These are phyloP conservation scores for Trametes meyenii DNA, from an alignment of 768 basidiomycete genomes.

Conservation along the genomic window DNA sequence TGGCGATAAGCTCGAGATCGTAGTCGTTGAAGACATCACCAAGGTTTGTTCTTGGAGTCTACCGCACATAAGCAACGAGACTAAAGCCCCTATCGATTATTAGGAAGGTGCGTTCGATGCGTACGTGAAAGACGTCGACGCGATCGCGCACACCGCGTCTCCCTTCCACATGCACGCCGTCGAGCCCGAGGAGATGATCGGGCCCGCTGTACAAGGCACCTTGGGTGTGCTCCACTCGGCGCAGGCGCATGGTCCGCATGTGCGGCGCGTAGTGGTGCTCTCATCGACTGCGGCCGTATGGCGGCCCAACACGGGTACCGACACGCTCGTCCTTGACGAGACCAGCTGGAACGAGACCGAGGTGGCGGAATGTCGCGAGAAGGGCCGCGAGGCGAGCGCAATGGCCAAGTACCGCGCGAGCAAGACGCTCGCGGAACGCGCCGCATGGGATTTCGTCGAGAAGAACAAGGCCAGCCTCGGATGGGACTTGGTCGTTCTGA, in stretches of 20 bases:
- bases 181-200: slow-evolving; percentile 56
- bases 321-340: slow-evolving; percentile 45
- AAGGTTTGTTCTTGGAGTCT: slow-evolving; percentile 36
- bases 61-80: not conserved
- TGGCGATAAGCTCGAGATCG: slow-evolving; percentile 61
- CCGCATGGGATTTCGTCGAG: slow-evolving; percentile 43
- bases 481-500: slow-evolving; percentile 42
- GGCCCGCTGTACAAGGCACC: slow-evolving; percentile 76
- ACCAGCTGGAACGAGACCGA: slow-evolving; percentile 63
- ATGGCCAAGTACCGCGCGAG: slow-evolving; percentile 54
- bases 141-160: slow-evolving; percentile 68
- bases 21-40: slow-evolving; percentile 74
- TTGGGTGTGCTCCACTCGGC: slow-evolving; percentile 62
- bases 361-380: slow-evolving; percentile 46
- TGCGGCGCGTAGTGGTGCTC: slow-evolving; percentile 64
- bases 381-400: slow-evolving; percentile 47
- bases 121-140: slow-evolving; percentile 74
- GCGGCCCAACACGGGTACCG: slow-evolving; percentile 27
- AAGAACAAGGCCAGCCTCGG: slow-evolving; percentile 9
- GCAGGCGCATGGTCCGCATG: slow-evolving; percentile 46
- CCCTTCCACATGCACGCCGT: slow-evolving; percentile 52
- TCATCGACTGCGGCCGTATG: slow-evolving; percentile 56
- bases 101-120: slow-evolving; percentile 76
- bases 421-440: slow-evolving; percentile 66
- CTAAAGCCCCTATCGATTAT: too few species aligned